Conservation (phyloP, 345 rosid genomes). For the Sapria himalayana region DNA sequence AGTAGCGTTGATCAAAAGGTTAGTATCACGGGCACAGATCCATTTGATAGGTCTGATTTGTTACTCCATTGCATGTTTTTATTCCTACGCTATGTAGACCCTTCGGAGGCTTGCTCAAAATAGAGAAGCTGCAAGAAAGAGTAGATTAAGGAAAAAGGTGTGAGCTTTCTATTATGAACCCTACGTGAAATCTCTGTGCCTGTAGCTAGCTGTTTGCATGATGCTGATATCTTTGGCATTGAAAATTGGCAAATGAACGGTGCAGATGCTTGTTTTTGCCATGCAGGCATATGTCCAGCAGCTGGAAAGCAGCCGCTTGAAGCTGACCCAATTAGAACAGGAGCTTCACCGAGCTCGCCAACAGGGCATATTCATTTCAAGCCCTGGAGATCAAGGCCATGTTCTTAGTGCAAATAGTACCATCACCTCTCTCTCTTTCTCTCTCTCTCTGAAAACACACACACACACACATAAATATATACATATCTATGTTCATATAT, state of each 20-base stretch:
- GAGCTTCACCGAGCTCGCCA: constrained; percentile 97
- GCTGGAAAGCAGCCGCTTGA: constrained; percentile 87
- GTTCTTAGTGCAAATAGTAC: constrained; percentile 93
- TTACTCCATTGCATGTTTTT: too few relatives aligned
- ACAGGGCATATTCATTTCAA: constrained; percentile 96
- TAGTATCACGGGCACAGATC: too few relatives aligned
- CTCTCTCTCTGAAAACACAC: too few relatives aligned
- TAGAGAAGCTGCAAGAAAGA: constrained; percentile 96
- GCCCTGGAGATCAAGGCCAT: constrained; percentile 88
- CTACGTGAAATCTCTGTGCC: too few relatives aligned
- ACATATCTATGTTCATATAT: too few relatives aligned
- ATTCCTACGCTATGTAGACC: constrained; percentile 32
- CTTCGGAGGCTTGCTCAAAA: constrained; percentile 97
- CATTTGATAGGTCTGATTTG: too few relatives aligned
- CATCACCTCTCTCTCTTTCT: constrained; percentile 4
- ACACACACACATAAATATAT: too few relatives aligned
- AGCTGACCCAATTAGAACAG: constrained; percentile 90
- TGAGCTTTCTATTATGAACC: constrained; percentile 1
- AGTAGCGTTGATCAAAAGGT: constrained; percentile 94
- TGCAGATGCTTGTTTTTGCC: too few relatives aligned
- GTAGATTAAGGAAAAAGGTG: constrained; percentile 88
- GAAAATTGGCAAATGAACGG: too few relatives aligned
- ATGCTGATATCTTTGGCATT: too few relatives aligned
- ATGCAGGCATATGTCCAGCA: constrained; percentile 94
- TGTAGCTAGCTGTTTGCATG: too few relatives aligned